Percentiles rank a stretch among this genome's conserved stretches.
These are phyloP conservation scores for Boletus fagicola DNA, from an alignment of 768 basidiomycete genomes.

Conservation along the genomic window DNA sequence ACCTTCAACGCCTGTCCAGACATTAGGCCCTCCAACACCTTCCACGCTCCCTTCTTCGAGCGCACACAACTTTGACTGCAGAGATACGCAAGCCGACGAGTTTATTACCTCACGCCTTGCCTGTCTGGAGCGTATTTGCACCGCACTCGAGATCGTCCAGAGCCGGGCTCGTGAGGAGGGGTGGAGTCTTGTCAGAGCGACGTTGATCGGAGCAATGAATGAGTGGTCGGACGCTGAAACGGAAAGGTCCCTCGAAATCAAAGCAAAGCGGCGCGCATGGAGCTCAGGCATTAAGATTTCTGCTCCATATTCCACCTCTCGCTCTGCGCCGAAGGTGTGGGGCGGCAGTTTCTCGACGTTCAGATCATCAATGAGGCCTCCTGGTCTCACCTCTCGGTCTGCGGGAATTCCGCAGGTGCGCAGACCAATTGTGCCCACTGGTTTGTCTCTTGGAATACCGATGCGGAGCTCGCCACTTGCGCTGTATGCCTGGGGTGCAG, in stretches of 20 bases:
- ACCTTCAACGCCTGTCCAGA: background rate
- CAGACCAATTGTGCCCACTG: slow-evolving; percentile 30
- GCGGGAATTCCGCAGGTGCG: slow-evolving; percentile 1
- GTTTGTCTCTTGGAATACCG: slow-evolving; percentile 51
- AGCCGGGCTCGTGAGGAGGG: slow-evolving; percentile 42
- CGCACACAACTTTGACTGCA: background rate
- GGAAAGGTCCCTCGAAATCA: slow-evolving; percentile 49
- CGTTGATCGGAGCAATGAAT: slow-evolving; percentile 19
- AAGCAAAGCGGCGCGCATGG: slow-evolving; percentile 67
- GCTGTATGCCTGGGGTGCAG: slow-evolving; percentile 36
- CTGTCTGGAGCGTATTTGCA: slow-evolving; percentile 38
- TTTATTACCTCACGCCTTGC: slow-evolving; percentile 15
- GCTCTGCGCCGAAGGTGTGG: slow-evolving; percentile 17
- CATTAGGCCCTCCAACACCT: background rate
- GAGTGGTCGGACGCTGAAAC: slow-evolving; percentile 28
- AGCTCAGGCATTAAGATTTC: slow-evolving; percentile 48
- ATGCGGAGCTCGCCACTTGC: slow-evolving; percentile 51
- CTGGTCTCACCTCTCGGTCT: slow-evolving; percentile 19
- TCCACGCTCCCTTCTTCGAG: slow-evolving; percentile 9
- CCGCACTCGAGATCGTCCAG: slow-evolving; percentile 42
- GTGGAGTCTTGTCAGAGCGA: slow-evolving; percentile 38
- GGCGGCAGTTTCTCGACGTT: slow-evolving; percentile 3
- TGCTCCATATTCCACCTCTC: slow-evolving; percentile 20
- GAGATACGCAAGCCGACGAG: slow-evolving; percentile 11
- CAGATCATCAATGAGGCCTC: slow-evolving; percentile 10